A percentile compares a stretch with the other conserved stretches of the same genome.
Conservation (phyloP, 164 flowering plant genomes). For the Magnolia officinalis region DNA sequence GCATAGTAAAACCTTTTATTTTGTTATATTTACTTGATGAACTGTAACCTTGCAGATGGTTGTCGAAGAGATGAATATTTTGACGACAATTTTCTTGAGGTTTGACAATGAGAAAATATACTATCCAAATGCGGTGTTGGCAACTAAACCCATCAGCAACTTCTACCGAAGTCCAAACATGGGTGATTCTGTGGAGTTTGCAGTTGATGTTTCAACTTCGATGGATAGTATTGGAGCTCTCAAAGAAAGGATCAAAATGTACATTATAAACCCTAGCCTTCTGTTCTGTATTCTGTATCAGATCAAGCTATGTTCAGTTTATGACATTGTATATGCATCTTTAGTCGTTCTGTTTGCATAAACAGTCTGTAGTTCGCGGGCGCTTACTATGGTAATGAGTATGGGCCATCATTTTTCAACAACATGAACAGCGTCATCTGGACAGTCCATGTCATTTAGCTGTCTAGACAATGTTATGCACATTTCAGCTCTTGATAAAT, state of each 20-base stretch:
- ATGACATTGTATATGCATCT: not conserved
- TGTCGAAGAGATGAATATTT: slow-evolving; percentile 92
- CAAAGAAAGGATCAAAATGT: slow-evolving; percentile 59
- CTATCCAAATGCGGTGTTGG: slow-evolving; percentile 71
- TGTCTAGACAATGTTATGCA: not conserved
- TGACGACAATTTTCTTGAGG: slow-evolving; percentile 73
- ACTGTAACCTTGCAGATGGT: slow-evolving; percentile 48
- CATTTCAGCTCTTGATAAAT: no score
- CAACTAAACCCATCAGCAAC: slow-evolving; percentile 79
- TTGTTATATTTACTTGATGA: slow-evolving; percentile 7
- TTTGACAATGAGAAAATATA: slow-evolving; percentile 79
- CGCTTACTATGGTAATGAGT: no score
- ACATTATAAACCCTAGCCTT: slow-evolving; percentile 20
- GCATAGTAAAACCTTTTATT: not conserved
- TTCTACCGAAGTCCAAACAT: slow-evolving; percentile 81
- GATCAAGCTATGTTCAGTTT: not conserved
- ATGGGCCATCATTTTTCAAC: not conserved
- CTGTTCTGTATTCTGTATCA: not conserved
- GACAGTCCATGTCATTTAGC: not conserved
- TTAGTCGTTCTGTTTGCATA: not conserved
- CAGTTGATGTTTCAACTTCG: slow-evolving; percentile 65
- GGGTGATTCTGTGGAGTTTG: slow-evolving; percentile 72
- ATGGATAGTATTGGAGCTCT: slow-evolving; percentile 53
- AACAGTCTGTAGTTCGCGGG: no score
- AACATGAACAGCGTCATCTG: not conserved